Conservation (phyloP, 2,329 filamentous ascomycete species). For the Phaeophleospora eucalypticola region DNA sequence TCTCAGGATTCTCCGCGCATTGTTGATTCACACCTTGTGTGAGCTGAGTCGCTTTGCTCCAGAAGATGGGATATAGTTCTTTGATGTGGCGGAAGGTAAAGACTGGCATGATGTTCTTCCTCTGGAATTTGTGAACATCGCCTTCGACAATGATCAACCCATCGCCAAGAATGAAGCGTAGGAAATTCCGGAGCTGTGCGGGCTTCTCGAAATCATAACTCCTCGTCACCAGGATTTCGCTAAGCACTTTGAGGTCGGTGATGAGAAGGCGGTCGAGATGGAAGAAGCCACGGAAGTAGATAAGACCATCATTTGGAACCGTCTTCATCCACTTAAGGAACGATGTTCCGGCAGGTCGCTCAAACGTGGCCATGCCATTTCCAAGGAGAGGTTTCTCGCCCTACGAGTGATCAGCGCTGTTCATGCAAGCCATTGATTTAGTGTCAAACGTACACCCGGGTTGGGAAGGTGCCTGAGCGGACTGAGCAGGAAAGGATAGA, state of each 20-base stretch:
- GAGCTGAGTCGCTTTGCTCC: conserved; percentile 68
- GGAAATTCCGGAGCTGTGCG: conserved; percentile 37
- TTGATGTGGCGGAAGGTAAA: conserved; percentile 83
- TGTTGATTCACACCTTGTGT: conserved; percentile 57
- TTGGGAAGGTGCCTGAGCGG: conserved; percentile 38
- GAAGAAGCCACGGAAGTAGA: conserved; percentile 39
- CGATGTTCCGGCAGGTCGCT: conserved; percentile 33
- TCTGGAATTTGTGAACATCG: conserved; percentile 49
- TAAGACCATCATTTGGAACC: conserved; percentile 39
- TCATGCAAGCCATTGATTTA: not conserved
- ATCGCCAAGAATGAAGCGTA: conserved; percentile 49
- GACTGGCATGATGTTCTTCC: conserved; percentile 74
- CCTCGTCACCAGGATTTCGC: conserved; percentile 50
- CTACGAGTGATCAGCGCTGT: conserved; percentile 13
- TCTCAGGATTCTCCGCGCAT: conserved; percentile 38
- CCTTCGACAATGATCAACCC: conserved; percentile 51
- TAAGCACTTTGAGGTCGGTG: conserved; percentile 39
- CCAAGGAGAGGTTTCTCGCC: conserved; percentile 32
- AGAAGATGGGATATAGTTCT: conserved; percentile 70
- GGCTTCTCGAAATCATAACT: conserved; percentile 55
- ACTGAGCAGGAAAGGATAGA: conserved; percentile 37
- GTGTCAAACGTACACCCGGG: conserved; percentile 1
- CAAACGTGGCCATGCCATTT: conserved; percentile 35
- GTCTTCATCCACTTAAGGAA: conserved; percentile 36
- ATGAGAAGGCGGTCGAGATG: conserved; percentile 34